A percentile compares a stretch with the other conserved stretches of the same genome.
Evolutionary conservation across 495 filamentous ascomycete species (phyloP).

Genomic region (Hypoxylon trugodes): DNA sequence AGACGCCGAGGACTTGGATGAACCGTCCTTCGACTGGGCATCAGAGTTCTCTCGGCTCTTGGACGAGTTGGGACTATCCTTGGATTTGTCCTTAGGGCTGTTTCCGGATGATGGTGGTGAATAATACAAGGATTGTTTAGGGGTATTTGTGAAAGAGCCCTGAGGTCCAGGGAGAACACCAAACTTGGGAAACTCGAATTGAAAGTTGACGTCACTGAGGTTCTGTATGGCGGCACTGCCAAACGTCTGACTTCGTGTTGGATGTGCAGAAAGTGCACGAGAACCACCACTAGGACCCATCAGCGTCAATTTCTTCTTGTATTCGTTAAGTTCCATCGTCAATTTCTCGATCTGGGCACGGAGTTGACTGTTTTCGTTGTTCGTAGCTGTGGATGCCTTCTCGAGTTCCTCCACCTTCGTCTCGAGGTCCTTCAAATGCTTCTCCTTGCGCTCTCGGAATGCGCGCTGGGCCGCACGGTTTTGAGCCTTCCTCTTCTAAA

Average conservation of each 20-base stretch:
- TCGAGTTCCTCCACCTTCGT: slow-evolving; percentile 93
- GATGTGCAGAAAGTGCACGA: slow-evolving; percentile 26
- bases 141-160: slow-evolving; percentile 58
- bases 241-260: slow-evolving; percentile 39
- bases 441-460: slow-evolving; percentile 98
- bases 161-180: slow-evolving; percentile 75
- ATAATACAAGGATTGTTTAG: slow-evolving; percentile 42
- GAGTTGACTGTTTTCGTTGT: slow-evolving; percentile 85
- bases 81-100: slow-evolving; percentile 40
- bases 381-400: slow-evolving; percentile 81
- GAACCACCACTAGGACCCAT: slow-evolving; percentile 46
- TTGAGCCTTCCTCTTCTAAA: slow-evolving; percentile 96
- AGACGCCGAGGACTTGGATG: slow-evolving; percentile 47
- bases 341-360: slow-evolving; percentile 88
- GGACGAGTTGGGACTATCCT: slow-evolving; percentile 40
- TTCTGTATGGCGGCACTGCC: slow-evolving; percentile 66
- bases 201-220: slow-evolving; percentile 76
- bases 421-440: slow-evolving; percentile 94
- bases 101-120: slow-evolving; percentile 35
- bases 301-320: slow-evolving; percentile 82
- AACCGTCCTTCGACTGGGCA: slow-evolving; percentile 46
- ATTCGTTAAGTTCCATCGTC: slow-evolving; percentile 85
- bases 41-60: slow-evolving; percentile 40
- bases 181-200: slow-evolving; percentile 95
- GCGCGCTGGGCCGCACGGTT: slow-evolving; percentile 96